Conservation (phyloP, 495 filamentous ascomycete genomes). For the Penicillium odoratum region DNA sequence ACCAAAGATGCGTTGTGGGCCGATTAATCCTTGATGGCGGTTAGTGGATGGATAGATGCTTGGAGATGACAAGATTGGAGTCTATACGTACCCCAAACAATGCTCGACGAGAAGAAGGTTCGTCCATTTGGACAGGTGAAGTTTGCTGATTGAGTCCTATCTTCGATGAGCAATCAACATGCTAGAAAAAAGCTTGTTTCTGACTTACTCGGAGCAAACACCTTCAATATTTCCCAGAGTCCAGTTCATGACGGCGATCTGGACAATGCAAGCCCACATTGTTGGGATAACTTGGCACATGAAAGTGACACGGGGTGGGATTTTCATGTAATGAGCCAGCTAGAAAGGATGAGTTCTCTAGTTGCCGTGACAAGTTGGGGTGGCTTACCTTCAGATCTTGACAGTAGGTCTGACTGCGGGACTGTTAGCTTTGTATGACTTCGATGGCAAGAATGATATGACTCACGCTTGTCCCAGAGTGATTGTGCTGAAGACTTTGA, state of each 20-base stretch:
- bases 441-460: too few species aligned
- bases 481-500: conserved; percentile 67
- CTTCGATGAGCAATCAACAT: neutral
- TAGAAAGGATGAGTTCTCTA: conserved; percentile 38
- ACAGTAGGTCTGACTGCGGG: conserved; percentile 19
- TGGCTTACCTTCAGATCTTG: conserved; percentile 20
- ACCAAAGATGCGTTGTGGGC: conserved; percentile 61
- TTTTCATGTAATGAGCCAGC: conserved; percentile 65
- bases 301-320: conserved; percentile 63
- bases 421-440: neutral
- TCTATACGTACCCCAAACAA: conserved; percentile 44
- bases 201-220: conserved; percentile 55
- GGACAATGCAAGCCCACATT: conserved; percentile 59
- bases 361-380: neutral
- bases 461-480: conserved; percentile 48
- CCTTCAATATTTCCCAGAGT: conserved; percentile 55
- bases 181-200: conserved; percentile 15
- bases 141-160: conserved; percentile 25
- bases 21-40: conserved; percentile 52
- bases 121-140: conserved; percentile 62
- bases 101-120: conserved; percentile 61
- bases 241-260: conserved; percentile 59
- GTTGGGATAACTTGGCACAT: conserved; percentile 61
- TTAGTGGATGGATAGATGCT: neutral
- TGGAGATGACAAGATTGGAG: too few species aligned